Conservation (phyloP, 768 basidiomycete species). For the Phylloporus scabripes region DNA sequence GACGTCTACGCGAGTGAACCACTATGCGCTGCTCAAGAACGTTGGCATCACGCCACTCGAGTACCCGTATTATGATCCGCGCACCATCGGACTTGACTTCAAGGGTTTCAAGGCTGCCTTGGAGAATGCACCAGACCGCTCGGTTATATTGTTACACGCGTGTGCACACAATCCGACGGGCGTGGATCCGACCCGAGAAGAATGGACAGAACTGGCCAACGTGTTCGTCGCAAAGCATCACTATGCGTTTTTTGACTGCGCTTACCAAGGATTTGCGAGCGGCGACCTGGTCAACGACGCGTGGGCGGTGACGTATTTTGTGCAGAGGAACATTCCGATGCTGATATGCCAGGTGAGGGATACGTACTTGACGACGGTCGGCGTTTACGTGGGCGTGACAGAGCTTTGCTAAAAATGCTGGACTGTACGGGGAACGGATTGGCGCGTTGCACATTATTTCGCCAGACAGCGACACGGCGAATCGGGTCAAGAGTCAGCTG, state of each 20-base stretch:
- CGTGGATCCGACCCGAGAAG: constrained; percentile 83
- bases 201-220: constrained; percentile 78
- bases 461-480: constrained; percentile 56
- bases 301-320: constrained; percentile 87
- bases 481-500: constrained; percentile 77
- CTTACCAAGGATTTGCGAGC: constrained; percentile 96
- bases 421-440: constrained; percentile 90
- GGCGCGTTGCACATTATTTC: constrained; percentile 89
- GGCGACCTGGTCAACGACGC: constrained; percentile 90
- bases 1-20: constrained; percentile 53
- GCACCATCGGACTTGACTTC: constrained; percentile 84
- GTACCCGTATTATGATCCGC: constrained; percentile 92
- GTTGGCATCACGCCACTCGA: constrained; percentile 81
- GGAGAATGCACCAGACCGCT: constrained; percentile 61
- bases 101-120: constrained; percentile 58
- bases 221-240: constrained; percentile 68
- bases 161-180: constrained; percentile 98
- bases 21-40: constrained; percentile 86
- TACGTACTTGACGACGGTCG: not conserved
- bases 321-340: constrained; percentile 63
- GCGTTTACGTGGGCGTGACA: constrained; percentile 31
- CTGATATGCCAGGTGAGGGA: constrained; percentile 76
- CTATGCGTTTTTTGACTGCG: constrained; percentile 91
- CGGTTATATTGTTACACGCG: constrained; percentile 86
- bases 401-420: constrained; percentile 98